Conservation (phyloP, 2,329 filamentous ascomycete genomes). For the Periglandula ipomoeae region DNA sequence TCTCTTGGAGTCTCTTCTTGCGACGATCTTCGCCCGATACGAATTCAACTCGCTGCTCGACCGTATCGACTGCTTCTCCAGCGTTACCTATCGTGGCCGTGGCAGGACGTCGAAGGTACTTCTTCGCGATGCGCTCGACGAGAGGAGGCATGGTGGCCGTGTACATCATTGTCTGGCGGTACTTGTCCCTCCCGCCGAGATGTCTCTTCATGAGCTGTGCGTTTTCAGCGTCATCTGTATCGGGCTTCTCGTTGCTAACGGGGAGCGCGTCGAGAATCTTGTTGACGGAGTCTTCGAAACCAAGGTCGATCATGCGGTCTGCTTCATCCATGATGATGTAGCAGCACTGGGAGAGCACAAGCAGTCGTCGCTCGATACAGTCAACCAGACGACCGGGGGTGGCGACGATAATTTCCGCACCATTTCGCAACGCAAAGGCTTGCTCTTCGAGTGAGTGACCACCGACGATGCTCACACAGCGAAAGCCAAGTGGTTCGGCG, state of each 20-base stretch:
- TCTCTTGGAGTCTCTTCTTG: constrained; percentile 91
- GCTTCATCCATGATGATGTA: constrained; percentile 99
- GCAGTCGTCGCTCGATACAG: constrained; percentile 85
- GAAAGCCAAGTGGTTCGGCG: constrained; percentile 81
- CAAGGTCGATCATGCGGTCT: constrained; percentile 97
- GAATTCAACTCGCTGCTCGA: constrained; percentile 95
- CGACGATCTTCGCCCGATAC: constrained; percentile 85
- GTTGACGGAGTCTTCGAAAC: constrained; percentile 95
- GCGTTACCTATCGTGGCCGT: constrained; percentile 91
- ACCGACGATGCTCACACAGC: constrained; percentile 94
- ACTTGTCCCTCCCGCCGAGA: constrained; percentile 65
- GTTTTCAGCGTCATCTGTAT: constrained; percentile 85
- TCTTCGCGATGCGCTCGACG: constrained; percentile 92
- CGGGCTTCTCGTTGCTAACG: constrained; percentile 88
- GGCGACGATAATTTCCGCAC: constrained; percentile 96
- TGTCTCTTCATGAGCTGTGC: constrained; percentile 74
- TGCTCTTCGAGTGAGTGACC: constrained; percentile 94
- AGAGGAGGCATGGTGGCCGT: constrained; percentile 93
- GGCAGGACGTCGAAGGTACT: constrained; percentile 86
- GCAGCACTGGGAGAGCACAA: constrained; percentile 92
- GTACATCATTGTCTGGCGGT: constrained; percentile 99
- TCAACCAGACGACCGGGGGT: constrained; percentile 95
- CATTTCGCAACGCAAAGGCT: constrained; percentile 78
- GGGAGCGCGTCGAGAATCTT: constrained; percentile 94
- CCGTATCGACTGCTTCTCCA: constrained; percentile 93